Percentiles rank a stretch among this genome's conserved stretches.
phyloP scores from a whole-genome alignment of 139 green algal species.

The Gonium pectorale region DNA sequence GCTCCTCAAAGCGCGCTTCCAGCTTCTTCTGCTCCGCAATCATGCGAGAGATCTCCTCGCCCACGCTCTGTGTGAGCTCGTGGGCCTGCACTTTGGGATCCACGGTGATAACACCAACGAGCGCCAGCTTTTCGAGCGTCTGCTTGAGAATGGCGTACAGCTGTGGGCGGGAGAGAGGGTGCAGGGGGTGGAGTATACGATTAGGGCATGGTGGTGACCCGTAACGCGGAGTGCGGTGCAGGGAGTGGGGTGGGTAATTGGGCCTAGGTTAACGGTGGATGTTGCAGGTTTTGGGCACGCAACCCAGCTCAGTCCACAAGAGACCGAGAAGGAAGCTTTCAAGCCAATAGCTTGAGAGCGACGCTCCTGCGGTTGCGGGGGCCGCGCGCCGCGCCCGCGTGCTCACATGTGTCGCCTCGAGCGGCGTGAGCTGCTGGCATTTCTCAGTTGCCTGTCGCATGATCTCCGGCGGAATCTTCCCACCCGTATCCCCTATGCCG shows the following conservation, averaged over 20 bases:
- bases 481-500: not conserved
- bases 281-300: too few species aligned
- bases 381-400: not conserved
- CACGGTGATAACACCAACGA: slow-evolving; percentile 72
- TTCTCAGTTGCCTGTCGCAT: slow-evolving; percentile 56
- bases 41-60: slow-evolving; percentile 82
- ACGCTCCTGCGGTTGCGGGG: not conserved
- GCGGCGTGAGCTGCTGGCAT: slow-evolving; percentile 38
- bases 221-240: too few species aligned
- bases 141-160: slow-evolving; percentile 69
- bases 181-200: too few species aligned
- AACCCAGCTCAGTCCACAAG: too few species aligned
- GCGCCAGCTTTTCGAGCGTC: slow-evolving; percentile 67
- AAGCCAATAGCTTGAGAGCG: too few species aligned
- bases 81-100: slow-evolving; percentile 78
- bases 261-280: too few species aligned
- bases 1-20: slow-evolving; percentile 76
- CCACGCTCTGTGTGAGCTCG: slow-evolving; percentile 77
- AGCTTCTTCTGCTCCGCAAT: slow-evolving; percentile 82
- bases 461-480: slow-evolving; percentile 42
- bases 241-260: too few species aligned
- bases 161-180: slow-evolving; percentile 44
- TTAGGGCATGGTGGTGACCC: too few species aligned
- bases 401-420: slow-evolving; percentile 59
- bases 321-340: too few species aligned